Base-by-base conservation (phyloP, 192 early-diverging fungal species). In the Coemansia sp. region DNA sequence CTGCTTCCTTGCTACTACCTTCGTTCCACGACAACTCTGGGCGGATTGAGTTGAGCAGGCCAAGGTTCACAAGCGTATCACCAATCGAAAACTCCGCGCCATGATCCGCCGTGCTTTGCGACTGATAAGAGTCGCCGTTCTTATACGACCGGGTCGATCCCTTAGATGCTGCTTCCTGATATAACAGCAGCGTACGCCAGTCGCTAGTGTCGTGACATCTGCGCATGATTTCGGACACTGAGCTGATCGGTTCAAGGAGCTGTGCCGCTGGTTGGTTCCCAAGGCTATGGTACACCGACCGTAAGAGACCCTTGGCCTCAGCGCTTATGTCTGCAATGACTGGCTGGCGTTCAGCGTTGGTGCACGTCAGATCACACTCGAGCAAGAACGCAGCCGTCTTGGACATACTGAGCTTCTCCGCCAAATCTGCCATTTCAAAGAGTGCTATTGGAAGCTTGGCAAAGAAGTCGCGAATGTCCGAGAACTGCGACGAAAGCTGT, bases 401-500 rank as follows among this genome's bases (percentile, higher is more conserved):
- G 11, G 58, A 64, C 71, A 70, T 70, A 10, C 55, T 67, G 13
- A 80, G 61, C 33, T 59, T 60, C 2, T 61, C 59, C 11, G 77
- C 77, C 23, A 80, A 36, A 53, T 72, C 64, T 8, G 77, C 77
- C 38, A 74, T 52, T 42, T 80, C 77, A 65, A 80, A 80, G 34
- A 80, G 61, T 8, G 71, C 67, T 40, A 80, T 10, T 3, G 77
- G 77, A 15, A 80, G 66, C 25, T 50, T 52, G 3, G 6, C 25
- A 33, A 74, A 63, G 31, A 80, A 80, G 48, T 63, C 61, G 55
- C 77, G 77, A 17, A 80, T 67, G 40, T 80, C 77, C 14, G 71
- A 53, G 52, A 64, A 80, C 17, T 45, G 44, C 9, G 34, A 27
- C 25, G 73, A 71, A 4, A 74, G 57, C 58, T 64, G 60, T 0